Evolutionary conservation across 768 basidiomycete genomes (phyloP), one percentile per base, ranked within the genome.

Genomic region (Megacollybia marginata): DNA sequence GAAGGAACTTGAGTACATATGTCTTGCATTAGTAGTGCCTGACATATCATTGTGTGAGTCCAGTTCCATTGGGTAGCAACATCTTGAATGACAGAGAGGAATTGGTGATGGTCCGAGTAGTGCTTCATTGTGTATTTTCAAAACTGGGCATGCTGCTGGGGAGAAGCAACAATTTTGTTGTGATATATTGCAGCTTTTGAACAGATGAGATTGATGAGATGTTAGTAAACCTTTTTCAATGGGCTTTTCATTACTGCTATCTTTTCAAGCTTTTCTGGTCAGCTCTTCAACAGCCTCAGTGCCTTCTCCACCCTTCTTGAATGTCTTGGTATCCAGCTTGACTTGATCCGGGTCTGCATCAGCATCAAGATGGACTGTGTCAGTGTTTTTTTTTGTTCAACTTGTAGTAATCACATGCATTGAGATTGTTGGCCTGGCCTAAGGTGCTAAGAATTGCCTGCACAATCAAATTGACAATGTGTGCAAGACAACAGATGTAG

Each of bases 391-490:
- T 54, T 53, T 68, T 65, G 48, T 62, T 57, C 11, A 32, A 36
- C 2, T 53, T 6, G 48, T 62, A 67, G 11, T 59, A 62, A 47
- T 69, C 65, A 0, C 38, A 44, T 1, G 48, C 34, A 9, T 62
- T 61, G 2, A 62, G 63, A 33, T 65, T 58, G 15, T 56, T 53
- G 0, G 57, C 64, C 50, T 68, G 62, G 10, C 48, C 49, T 1
- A 65, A 48, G 0, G 16, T 33, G n/a, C 43, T 19, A 1, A 70
- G 57, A 10, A 68, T 49, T 20, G 60, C 59, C 52, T 70, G 69
- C 9, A 69, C 65, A 8, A 68, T 60, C 18, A 71, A 62, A 43
- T 70, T 70, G 38, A 68, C 56, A 18, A 68, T 62, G 47, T 70
- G 68, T 1, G 57, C 56, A 1, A 68, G 49, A 47, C 69, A 70